Base-by-base conservation (phyloP, 371 early-diverging fungal genomes). In the Haplosporangium sp. region DNA sequence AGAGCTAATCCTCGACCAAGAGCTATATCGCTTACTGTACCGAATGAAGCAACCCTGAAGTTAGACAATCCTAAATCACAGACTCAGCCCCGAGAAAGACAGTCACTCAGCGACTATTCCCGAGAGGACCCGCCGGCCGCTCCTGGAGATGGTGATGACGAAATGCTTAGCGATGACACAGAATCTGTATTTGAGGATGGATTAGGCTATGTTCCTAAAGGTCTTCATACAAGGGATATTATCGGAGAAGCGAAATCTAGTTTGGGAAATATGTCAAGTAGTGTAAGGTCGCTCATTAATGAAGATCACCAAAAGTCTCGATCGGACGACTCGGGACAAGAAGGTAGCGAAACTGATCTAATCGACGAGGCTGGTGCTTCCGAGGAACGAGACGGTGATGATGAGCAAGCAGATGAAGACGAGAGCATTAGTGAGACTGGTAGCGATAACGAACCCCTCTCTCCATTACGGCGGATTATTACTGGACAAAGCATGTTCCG, bases 391-490 rank as follows among this genome's bases (percentile, higher is more conserved):
- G 83, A 78, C n/a, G 68, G 69, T 1, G 81, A 83, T 13, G 77
- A 68, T 2, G 83, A 83, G 20, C 72, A 84, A 0, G 72, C 61
- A 19, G 83, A 71, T 6, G 76, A 47, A 7, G 74, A 69, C 4
- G 84, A 84, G 11, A 83, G 74, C 48, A 15, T 64, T 38, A 78
- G 67, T 34, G 79, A 74, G 37, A 55, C 79, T 1, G 79, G 74
- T 0, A 78, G 79, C n/a, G 79, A 78, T 34, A 47, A 48, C 35
- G 74, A 70, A 4, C 42, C 6, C 6, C 15, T 69, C 6, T 59
- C 71, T 0, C 67, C 71, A 6, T 19, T 62, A 8, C 62, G 35
- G 5, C 27, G 61, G 19, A 59, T 48, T 20, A 59, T 20, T 50
- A 35, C 42, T 50, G 60, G 52, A 35, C 50, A 47, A 19, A 9